phyloP scores from a whole-genome alignment of 495 filamentous ascomycete genomes.

The Evansstolkia leycettana region DNA sequence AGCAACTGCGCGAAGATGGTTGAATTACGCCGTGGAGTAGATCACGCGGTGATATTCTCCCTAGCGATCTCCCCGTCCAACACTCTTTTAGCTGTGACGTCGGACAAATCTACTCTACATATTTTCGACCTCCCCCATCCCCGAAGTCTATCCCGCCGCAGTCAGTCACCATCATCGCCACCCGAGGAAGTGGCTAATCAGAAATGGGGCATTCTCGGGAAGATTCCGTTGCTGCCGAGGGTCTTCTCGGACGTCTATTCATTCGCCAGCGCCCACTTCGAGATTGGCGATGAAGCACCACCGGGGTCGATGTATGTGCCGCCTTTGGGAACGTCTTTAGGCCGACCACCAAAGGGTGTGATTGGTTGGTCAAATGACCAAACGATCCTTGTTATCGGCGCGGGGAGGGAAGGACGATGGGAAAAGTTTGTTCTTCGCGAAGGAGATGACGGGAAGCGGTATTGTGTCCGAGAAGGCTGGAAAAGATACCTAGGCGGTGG shows the following conservation, averaged over 20 bases:
- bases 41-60: constrained; percentile 77
- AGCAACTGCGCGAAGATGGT: constrained; percentile 63
- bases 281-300: constrained; percentile 58
- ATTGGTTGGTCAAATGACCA: constrained; percentile 64
- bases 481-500: constrained; percentile 57
- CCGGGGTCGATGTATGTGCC: constrained; percentile 28
- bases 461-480: constrained; percentile 62
- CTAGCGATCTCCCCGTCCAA: constrained; percentile 75
- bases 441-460: constrained; percentile 47
- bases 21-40: constrained; percentile 79
- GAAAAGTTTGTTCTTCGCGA: constrained; percentile 65
- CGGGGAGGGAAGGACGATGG: constrained; percentile 70
- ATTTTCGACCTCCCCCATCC: constrained; percentile 65
- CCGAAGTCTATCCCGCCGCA: constrained; percentile 18
- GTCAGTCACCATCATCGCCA: constrained; percentile 19
- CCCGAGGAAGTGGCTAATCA: constrained; percentile 40
- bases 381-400: constrained; percentile 63
- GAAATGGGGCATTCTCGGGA: constrained; percentile 73
- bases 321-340: constrained; percentile 32
- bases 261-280: constrained; percentile 59
- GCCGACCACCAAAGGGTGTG: constrained; percentile 58
- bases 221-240: constrained; percentile 64
- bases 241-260: constrained; percentile 81
- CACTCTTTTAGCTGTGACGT: constrained; percentile 77
- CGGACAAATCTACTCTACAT: constrained; percentile 90